Conservation (phyloP, 106 monocot genomes). For the Narthecium ossifragum region DNA sequence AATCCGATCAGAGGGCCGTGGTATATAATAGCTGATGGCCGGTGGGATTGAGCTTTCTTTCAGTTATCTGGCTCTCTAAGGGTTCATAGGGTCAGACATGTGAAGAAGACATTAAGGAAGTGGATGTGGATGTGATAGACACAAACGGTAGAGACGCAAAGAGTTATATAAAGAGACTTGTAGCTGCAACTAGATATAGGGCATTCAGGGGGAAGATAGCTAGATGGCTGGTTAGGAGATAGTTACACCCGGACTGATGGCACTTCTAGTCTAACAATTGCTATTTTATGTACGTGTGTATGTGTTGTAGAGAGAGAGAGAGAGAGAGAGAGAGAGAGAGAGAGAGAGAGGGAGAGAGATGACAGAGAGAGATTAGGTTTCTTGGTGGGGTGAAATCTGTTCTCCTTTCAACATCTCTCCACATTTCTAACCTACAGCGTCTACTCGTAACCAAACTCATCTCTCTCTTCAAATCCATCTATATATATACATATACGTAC, state of each 20-base stretch:
- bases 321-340: conserved; percentile 23
- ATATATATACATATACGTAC: not conserved
- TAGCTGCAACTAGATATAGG: no score
- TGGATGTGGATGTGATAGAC: no score
- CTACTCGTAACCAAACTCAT: conserved; percentile 69
- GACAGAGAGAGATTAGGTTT: no score
- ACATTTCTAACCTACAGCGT: conserved; percentile 78
- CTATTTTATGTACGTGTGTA: no score
- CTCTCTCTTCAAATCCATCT: conserved; percentile 12
- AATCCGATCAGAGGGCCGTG: no score
- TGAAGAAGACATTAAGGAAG: no score
- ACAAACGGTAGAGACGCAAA: no score
- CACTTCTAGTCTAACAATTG: conserved; percentile 58
- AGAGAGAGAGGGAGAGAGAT: conserved; percentile 22
- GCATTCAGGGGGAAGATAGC: conserved; percentile 22
- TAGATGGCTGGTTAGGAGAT: conserved; percentile 37
- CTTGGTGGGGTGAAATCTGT: conserved; percentile 66
- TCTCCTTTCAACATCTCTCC: conserved; percentile 59
- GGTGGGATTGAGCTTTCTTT: no score
- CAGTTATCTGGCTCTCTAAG: no score
- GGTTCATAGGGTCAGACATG: no score
- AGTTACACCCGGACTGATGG: conserved; percentile 42
- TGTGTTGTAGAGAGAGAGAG: conserved; percentile 8
- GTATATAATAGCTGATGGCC: no score
- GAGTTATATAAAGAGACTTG: no score